Conservation (phyloP, 2,329 filamentous ascomycete genomes). For the Penicillium sp. region DNA sequence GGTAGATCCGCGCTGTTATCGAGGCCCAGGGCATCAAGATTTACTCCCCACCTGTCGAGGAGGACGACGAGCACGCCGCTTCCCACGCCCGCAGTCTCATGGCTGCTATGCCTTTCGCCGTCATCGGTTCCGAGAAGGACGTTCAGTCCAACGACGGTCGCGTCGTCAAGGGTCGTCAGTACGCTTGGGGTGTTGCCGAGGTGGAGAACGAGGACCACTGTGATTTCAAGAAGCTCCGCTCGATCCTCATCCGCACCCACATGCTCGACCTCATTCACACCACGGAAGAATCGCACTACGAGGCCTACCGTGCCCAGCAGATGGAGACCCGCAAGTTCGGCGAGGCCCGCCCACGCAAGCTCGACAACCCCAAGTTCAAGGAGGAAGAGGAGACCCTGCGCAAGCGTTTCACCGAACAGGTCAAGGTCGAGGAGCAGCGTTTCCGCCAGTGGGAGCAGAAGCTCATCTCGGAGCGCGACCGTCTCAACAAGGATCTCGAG, state of each 20-base stretch:
- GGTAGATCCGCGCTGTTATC: constrained; percentile 86
- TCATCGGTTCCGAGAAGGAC: constrained; percentile 99
- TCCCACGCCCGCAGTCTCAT: constrained; percentile 93
- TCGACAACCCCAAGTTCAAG: constrained; percentile 99
- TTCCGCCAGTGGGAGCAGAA: constrained; percentile 99
- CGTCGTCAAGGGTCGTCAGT: constrained; percentile 98
- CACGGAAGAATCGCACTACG: constrained; percentile 98
- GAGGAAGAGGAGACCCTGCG: constrained; percentile 97
- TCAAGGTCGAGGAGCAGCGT: constrained; percentile 99
- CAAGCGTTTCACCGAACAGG: constrained; percentile 99
- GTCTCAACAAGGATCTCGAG: constrained; percentile 99
- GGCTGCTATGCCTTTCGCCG: constrained; percentile 96
- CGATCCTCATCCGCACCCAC: constrained; percentile 97
- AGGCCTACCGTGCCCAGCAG: constrained; percentile 97
- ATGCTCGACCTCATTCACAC: constrained; percentile 99
- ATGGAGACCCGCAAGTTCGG: constrained; percentile 99
- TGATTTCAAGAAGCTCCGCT: constrained; percentile 99
- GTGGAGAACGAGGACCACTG: constrained; percentile 99
- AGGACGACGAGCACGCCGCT: constrained; percentile 94
- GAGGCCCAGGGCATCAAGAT: constrained; percentile 99
- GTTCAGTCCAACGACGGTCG: constrained; percentile 95
- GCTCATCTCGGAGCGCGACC: constrained; percentile 97
- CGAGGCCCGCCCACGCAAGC: constrained; percentile 93
- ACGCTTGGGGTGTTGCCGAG: constrained; percentile 98
- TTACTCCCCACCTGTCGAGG: constrained; percentile 95